phyloP scores from a whole-genome alignment of 352 stramenopile genomes.

The Phytophthora foliorum region DNA sequence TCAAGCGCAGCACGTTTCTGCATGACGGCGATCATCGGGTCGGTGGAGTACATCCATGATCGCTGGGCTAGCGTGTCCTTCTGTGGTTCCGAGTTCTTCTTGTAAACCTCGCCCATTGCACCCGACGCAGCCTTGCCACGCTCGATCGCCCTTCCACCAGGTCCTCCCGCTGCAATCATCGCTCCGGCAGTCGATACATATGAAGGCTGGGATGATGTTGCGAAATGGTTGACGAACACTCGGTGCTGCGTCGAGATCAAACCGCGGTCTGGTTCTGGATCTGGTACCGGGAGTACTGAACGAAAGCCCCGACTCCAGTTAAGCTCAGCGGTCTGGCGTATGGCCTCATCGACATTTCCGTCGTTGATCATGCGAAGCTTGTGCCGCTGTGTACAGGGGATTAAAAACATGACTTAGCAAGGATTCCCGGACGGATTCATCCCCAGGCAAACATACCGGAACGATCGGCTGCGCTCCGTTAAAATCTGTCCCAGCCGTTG shows the following conservation, averaged over 20 bases:
- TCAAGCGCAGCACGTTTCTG: slow-evolving; percentile 39
- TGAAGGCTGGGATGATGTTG: slow-evolving; percentile 19
- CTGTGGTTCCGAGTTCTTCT: slow-evolving; percentile 64
- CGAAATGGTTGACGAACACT: slow-evolving; percentile 64
- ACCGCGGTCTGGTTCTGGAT: slow-evolving; percentile 67
- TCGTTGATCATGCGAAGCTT: slow-evolving; percentile 71
- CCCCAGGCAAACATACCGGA: slow-evolving; percentile 33
- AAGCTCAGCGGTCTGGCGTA: slow-evolving; percentile 52
- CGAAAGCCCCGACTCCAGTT: slow-evolving; percentile 62
- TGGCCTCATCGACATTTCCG: slow-evolving; percentile 61
- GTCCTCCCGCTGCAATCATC: slow-evolving; percentile 55
- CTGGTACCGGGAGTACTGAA: slow-evolving; percentile 54
- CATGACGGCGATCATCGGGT: slow-evolving; percentile 71
- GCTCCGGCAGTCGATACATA: slow-evolving; percentile 22
- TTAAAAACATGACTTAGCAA: slow-evolving; percentile 3
- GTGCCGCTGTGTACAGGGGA: slow-evolving; percentile 31
- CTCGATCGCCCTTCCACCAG: slow-evolving; percentile 53
- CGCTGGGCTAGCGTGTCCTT: slow-evolving; percentile 75
- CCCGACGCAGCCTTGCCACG: slow-evolving; percentile 73
- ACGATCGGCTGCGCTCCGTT: slow-evolving; percentile 41
- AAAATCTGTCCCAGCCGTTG: slow-evolving; percentile 65
- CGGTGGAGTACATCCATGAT: slow-evolving; percentile 81
- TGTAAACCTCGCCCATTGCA: slow-evolving; percentile 73
- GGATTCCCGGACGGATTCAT: background rate
- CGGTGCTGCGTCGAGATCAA: slow-evolving; percentile 74